phyloP scores from a whole-genome alignment of 2,329 filamentous ascomycete genomes.

The Scedosporium aurantiacum region DNA sequence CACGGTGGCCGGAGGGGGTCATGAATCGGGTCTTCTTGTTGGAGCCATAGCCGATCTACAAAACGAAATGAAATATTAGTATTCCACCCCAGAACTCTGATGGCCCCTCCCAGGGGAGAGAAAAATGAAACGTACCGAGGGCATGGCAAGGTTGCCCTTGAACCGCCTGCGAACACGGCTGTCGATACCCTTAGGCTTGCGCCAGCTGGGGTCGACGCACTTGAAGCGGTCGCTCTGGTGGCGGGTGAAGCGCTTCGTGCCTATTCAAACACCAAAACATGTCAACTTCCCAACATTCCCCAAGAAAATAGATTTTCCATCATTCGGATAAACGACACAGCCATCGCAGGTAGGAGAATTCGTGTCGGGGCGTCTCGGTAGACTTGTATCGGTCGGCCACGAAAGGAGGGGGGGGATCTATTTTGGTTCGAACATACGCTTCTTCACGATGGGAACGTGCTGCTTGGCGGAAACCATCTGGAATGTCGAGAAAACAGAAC shows the following conservation, averaged over 20 bases:
- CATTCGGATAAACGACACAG: not conserved
- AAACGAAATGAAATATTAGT: conserved; percentile 1
- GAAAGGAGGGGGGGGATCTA: conserved; percentile 7
- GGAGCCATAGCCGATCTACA: conserved; percentile 91
- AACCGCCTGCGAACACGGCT: conserved; percentile 95
- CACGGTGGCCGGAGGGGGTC: conserved; percentile 99
- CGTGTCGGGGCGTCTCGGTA: not conserved
- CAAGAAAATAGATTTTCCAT: not conserved
- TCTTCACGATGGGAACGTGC: conserved; percentile 99
- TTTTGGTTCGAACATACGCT: conserved; percentile 63
- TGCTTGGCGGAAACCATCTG: conserved; percentile 99
- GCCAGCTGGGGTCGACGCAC: conserved; percentile 82
- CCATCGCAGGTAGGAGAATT: not conserved
- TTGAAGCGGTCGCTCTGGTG: conserved; percentile 98
- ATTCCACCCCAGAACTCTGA: not conserved
- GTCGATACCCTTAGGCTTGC: conserved; percentile 99
- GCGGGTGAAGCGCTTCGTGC: conserved; percentile 88
- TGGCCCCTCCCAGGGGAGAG: not conserved
- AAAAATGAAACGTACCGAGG: conserved; percentile 66
- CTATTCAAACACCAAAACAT: conserved; percentile 34
- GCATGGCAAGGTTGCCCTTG: conserved; percentile 92
- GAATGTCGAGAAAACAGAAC: conserved; percentile 5
- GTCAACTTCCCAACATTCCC: conserved; percentile 9
- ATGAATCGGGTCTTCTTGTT: conserved; percentile 99
- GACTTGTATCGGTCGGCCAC: conserved; percentile 9